These are phyloP conservation scores for Stevia rebaudiana DNA, from an alignment of 140 eudicot genomes.

Conservation along the genomic window DNA sequence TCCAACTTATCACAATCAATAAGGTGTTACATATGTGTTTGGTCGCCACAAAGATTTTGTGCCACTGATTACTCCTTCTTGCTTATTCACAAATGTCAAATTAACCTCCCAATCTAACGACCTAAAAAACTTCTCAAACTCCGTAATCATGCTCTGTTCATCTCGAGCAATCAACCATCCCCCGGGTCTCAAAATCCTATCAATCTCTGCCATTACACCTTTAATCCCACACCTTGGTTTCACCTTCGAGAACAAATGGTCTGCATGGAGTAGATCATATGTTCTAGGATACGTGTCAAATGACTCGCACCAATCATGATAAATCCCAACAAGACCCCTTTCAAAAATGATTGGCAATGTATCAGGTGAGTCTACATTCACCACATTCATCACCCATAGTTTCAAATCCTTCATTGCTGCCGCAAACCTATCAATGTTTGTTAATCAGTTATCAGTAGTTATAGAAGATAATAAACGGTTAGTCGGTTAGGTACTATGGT, in stretches of 20 bases:
- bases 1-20: constrained; percentile 16
- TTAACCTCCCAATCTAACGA: constrained; percentile 80
- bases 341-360: constrained; percentile 80
- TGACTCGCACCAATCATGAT: constrained; percentile 96
- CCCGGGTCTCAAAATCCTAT: constrained; percentile 74
- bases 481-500: not conserved
- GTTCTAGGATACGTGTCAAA: constrained; percentile 83
- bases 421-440: constrained; percentile 44
- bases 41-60: constrained; percentile 78
- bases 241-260: constrained; percentile 60
- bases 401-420: constrained; percentile 70
- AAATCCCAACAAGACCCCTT: constrained; percentile 78
- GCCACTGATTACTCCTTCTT: constrained; percentile 63
- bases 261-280: constrained; percentile 87
- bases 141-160: constrained; percentile 42
- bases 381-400: constrained; percentile 86
- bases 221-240: constrained; percentile 58
- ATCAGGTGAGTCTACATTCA: constrained; percentile 65
- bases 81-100: constrained; percentile 42
- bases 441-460: not conserved
- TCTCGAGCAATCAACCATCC: constrained; percentile 73
- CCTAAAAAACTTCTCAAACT: constrained; percentile 52
- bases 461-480: not conserved
- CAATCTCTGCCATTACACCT: constrained; percentile 61
- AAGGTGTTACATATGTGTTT: constrained; percentile 28